Evolutionary conservation across 164 flowering plant species (phyloP).

Genomic region (Aristolochia fimbriata): DNA sequence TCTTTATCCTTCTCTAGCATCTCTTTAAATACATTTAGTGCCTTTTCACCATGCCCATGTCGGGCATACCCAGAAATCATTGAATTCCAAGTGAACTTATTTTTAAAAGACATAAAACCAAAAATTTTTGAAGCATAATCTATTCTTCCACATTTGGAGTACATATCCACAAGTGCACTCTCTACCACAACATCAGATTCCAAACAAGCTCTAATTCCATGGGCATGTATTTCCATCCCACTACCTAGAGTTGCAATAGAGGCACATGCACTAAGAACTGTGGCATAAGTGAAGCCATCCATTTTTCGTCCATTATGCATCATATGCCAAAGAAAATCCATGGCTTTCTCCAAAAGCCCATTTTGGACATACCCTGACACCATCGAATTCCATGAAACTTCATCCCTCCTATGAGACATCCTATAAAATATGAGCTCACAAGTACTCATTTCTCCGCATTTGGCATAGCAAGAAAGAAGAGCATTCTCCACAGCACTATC

Average conservation of each 20-base stretch:
- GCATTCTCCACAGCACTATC: slow-evolving; percentile 60
- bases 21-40: slow-evolving; percentile 41
- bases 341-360: slow-evolving; percentile 57
- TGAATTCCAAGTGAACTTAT: slow-evolving; percentile 89
- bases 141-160: slow-evolving; percentile 78
- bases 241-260: slow-evolving; percentile 71
- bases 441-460: slow-evolving; percentile 49
- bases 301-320: slow-evolving; percentile 57
- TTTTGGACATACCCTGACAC: slow-evolving; percentile 77
- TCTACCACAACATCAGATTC: slow-evolving; percentile 82
- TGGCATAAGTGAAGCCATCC: slow-evolving; percentile 72
- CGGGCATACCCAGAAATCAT: slow-evolving; percentile 93
- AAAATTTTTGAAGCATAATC: slow-evolving; percentile 71
- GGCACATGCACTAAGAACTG: slow-evolving; percentile 93
- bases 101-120: slow-evolving; percentile 49
- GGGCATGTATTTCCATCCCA: slow-evolving; percentile 89
- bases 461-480: slow-evolving; percentile 70
- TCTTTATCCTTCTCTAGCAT: slow-evolving; percentile 46
- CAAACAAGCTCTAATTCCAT: slow-evolving; percentile 51
- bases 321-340: slow-evolving; percentile 68
- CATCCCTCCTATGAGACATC: slow-evolving; percentile 67
- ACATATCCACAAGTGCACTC: slow-evolving; percentile 87
- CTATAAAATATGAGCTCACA: slow-evolving; percentile 57
- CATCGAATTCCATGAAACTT: slow-evolving; percentile 82
- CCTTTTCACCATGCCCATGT: slow-evolving; percentile 68